A percentile compares a stretch with the other conserved stretches of the same genome.
These are phyloP conservation scores for Coemansia biformis DNA, from an alignment of 192 early-diverging fungal genomes.

Conservation along the genomic window DNA sequence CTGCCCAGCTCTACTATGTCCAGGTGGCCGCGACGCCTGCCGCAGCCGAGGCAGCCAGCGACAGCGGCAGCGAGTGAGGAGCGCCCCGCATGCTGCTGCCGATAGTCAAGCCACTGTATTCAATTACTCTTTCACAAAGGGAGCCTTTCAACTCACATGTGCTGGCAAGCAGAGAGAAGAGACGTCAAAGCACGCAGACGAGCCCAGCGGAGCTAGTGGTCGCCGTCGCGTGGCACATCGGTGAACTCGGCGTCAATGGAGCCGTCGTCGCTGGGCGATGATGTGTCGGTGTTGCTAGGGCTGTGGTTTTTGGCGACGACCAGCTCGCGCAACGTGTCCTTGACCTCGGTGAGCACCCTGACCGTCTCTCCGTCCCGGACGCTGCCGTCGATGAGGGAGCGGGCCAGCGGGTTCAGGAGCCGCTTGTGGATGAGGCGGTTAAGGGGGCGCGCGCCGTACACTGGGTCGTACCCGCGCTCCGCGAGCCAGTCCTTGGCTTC, in stretches of 20 bases:
- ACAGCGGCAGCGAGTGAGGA: too few species aligned
- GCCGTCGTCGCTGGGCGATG: conserved; percentile 6
- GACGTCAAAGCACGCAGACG: too few species aligned
- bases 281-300: conserved; percentile 7
- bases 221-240: conserved; percentile 12
- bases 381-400: conserved; percentile 62
- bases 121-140: too few species aligned
- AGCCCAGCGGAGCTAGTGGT: neutral
- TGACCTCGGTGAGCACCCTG: conserved; percentile 38
- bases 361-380: conserved; percentile 54
- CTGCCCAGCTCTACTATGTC: conserved; percentile 41
- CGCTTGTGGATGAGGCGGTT: conserved; percentile 63
- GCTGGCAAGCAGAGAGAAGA: too few species aligned
- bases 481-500: conserved; percentile 60
- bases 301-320: conserved; percentile 27
- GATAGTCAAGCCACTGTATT: too few species aligned
- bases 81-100: too few species aligned
- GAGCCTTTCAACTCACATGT: too few species aligned
- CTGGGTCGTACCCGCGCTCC: conserved; percentile 61
- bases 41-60: neutral
- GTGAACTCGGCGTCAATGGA: conserved; percentile 28
- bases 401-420: conserved; percentile 51
- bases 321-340: conserved; percentile 11
- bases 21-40: conserved; percentile 9
- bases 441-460: conserved; percentile 65